A percentile compares a stretch with the other conserved stretches of the same genome.
These are phyloP conservation scores for Aphanomyces astaci DNA, from an alignment of 352 stramenopile species.

Conservation along the genomic window DNA sequence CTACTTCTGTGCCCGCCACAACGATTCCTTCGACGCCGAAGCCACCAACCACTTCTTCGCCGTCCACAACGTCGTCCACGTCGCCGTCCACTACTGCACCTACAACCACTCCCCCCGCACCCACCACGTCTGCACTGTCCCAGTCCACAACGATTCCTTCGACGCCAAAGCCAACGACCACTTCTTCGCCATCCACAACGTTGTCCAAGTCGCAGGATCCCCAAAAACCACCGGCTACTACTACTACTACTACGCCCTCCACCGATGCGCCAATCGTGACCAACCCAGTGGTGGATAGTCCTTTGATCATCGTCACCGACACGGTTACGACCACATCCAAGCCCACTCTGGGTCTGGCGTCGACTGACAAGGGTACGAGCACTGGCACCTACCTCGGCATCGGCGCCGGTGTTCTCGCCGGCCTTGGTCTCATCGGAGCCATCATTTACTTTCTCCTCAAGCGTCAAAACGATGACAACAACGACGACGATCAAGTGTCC, in stretches of 20 bases:
- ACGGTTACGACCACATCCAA: neutral
- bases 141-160: neutral
- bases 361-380: neutral
- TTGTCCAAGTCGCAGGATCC: neutral
- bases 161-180: neutral
- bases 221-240: neutral
- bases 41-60: neutral
- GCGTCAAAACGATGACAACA: constrained; percentile 1
- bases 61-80: neutral
- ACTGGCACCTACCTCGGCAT: constrained; percentile 15
- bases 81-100: neutral
- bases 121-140: neutral
- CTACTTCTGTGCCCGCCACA: neutral
- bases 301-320: neutral
- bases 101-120: neutral
- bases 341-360: neutral
- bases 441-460: constrained; percentile 3
- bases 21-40: neutral
- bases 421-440: constrained; percentile 3
- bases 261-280: neutral
- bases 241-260: too few relatives aligned
- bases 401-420: constrained; percentile 7
- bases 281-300: neutral
- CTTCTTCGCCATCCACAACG: neutral
- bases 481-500: constrained; percentile 20